These are phyloP conservation scores for Pseudophaeomoniella oleicola DNA, from an alignment of 2,329 filamentous ascomycete genomes.

Conservation along the genomic window DNA sequence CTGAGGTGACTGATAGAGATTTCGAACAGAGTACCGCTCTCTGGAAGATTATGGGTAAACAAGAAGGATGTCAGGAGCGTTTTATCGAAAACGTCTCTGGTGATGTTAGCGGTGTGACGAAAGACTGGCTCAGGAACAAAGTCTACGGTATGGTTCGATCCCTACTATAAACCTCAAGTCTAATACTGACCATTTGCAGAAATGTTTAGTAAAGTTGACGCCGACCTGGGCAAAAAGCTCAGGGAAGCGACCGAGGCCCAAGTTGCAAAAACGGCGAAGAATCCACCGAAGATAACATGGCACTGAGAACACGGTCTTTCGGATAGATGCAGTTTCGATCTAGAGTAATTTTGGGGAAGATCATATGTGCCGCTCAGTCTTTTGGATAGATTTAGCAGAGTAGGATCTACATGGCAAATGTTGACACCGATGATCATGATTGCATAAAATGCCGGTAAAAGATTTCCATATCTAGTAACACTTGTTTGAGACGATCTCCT, in stretches of 20 bases:
- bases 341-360: no score
- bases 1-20: conserved; percentile 28
- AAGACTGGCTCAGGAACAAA: conserved; percentile 45
- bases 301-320: no score
- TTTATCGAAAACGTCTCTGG: conserved; percentile 45
- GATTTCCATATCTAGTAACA: no score
- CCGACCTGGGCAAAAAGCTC: conserved; percentile 3
- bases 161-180: neutral
- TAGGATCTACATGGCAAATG: no score
- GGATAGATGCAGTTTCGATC: no score
- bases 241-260: conserved; percentile 5
- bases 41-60: conserved; percentile 27
- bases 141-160: conserved; percentile 2
- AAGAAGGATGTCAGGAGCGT: conserved; percentile 44
- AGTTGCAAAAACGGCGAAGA: conserved; percentile 3
- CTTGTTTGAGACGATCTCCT: no score
- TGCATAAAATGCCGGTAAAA: no score
- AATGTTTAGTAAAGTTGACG: conserved; percentile 6
- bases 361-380: no score
- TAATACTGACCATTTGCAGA: conserved; percentile 11
- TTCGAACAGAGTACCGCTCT: conserved; percentile 28
- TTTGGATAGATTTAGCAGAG: no score
- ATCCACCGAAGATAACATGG: neutral
- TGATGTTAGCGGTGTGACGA: conserved; percentile 39
- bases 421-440: no score